These are phyloP conservation scores for Williopsis jadinii DNA, from an alignment of 1,139 yeast species.

Conservation along the genomic window DNA sequence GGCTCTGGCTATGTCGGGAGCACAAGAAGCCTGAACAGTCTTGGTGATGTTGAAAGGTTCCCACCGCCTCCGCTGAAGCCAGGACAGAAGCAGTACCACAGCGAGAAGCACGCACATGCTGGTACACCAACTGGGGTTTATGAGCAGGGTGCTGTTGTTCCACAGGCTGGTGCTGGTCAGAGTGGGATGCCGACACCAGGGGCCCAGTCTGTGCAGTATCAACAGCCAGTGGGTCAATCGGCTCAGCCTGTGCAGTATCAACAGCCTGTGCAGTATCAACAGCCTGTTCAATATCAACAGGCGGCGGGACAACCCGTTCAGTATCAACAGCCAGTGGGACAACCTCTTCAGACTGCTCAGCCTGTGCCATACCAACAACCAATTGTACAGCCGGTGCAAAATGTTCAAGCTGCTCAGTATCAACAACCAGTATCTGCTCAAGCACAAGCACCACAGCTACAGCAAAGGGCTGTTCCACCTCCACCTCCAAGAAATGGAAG, in stretches of 20 bases:
- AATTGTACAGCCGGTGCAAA: no score
- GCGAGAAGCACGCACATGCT: conserved; percentile 11
- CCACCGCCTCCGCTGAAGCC: conserved; percentile 52
- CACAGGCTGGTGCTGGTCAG: neutral
- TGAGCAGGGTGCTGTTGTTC: neutral
- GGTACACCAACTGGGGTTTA: no score
- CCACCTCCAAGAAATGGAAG: conserved; percentile 6
- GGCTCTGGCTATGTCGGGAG: conserved; percentile 14
- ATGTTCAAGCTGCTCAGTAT: no score
- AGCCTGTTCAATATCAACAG: neutral
- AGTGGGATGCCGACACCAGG: neutral
- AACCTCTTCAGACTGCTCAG: conserved; percentile 9
- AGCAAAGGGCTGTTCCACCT: conserved; percentile 1
- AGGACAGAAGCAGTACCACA: conserved; percentile 27
- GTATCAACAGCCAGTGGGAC: conserved; percentile 1
- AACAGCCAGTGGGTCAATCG: neutral
- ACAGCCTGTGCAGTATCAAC: conserved; percentile 5
- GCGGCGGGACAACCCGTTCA: neutral
- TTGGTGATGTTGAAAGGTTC: conserved; percentile 34
- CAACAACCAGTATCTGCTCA: conserved; percentile 5
- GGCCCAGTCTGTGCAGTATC: neutral
- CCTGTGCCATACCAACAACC: conserved; percentile 4
- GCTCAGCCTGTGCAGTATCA: neutral
- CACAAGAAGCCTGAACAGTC: conserved; percentile 27
- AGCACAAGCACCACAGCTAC: conserved; percentile 11